Evolutionary conservation across 306 rosid genomes (phyloP).

Genomic region (Prunus mume): DNA sequence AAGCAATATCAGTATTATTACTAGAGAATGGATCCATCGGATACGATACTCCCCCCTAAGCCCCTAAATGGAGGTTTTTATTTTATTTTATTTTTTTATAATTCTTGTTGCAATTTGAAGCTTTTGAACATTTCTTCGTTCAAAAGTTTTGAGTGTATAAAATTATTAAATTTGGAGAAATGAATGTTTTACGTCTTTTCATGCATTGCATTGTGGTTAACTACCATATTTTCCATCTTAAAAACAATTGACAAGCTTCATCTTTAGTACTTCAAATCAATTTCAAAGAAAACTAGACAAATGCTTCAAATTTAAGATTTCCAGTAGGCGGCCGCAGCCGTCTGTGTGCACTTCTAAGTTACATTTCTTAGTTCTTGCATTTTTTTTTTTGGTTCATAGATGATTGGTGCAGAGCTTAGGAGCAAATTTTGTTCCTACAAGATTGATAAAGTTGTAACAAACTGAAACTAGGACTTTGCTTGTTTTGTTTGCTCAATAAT

Average conservation of each 20-base stretch:
- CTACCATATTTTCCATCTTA: conserved; percentile 1
- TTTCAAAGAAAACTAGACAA: background rate
- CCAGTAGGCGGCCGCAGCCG: background rate
- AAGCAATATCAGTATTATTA: background rate
- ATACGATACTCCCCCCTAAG: background rate
- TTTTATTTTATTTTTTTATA: background rate
- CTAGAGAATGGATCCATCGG: background rate
- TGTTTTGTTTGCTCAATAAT: no score
- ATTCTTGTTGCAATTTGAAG: conserved; percentile 10
- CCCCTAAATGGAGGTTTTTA: background rate
- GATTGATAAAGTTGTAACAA: no score
- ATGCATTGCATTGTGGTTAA: conserved; percentile 21
- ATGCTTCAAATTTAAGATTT: background rate
- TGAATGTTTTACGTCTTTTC: conserved; percentile 29
- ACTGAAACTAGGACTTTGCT: no score
- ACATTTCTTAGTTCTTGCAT: no score
- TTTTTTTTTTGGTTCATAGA: no score
- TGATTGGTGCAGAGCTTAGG: no score
- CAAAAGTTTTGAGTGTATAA: background rate
- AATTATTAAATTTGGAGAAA: background rate
- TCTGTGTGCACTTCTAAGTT: no score
- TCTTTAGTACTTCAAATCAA: background rate
- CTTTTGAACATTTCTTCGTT: background rate
- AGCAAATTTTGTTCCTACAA: no score
- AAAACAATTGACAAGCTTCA: conserved; percentile 9